phyloP scores from a whole-genome alignment of 768 basidiomycete genomes.

The Suillus paluster region DNA sequence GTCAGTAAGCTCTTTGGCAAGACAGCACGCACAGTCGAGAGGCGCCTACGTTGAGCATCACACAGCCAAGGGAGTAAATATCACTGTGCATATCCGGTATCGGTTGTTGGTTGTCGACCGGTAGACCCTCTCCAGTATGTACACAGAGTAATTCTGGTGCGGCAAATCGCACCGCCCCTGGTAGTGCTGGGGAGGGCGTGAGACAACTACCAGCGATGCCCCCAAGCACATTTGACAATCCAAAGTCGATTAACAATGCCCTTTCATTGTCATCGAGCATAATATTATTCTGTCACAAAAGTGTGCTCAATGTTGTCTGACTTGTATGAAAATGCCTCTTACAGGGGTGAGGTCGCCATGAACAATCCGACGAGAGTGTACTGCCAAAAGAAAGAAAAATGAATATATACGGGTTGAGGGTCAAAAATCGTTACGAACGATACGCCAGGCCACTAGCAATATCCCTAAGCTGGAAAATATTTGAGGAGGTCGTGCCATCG shows the following conservation, averaged over 20 bases:
- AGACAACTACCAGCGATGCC: conserved; percentile 34
- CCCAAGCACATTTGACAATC: conserved; percentile 43
- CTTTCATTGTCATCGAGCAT: conserved; percentile 44
- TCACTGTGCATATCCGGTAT: conserved; percentile 30
- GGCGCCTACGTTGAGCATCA: conserved; percentile 28
- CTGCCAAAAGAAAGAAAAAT: not conserved
- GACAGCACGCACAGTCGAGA: conserved; percentile 28
- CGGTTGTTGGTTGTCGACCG: not conserved
- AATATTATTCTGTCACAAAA: conserved; percentile 6
- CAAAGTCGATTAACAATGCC: conserved; percentile 47
- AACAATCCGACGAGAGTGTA: not conserved
- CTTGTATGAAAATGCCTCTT: not conserved
- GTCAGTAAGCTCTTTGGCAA: no score
- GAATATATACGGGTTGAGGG: not conserved
- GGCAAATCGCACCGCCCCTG: conserved; percentile 47
- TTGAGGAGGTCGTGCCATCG: not conserved
- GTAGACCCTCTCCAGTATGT: not conserved
- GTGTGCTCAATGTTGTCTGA: no score
- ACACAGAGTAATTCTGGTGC: conserved; percentile 40
- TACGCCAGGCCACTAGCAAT: not conserved
- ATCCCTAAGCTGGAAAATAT: not conserved
- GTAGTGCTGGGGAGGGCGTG: not conserved
- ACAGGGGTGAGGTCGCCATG: conserved; percentile 14
- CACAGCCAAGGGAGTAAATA: conserved; percentile 48
- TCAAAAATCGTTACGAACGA: not conserved